These are phyloP conservation scores for Psilocybe sp. DNA, from an alignment of 768 basidiomycete species.

Conservation along the genomic window DNA sequence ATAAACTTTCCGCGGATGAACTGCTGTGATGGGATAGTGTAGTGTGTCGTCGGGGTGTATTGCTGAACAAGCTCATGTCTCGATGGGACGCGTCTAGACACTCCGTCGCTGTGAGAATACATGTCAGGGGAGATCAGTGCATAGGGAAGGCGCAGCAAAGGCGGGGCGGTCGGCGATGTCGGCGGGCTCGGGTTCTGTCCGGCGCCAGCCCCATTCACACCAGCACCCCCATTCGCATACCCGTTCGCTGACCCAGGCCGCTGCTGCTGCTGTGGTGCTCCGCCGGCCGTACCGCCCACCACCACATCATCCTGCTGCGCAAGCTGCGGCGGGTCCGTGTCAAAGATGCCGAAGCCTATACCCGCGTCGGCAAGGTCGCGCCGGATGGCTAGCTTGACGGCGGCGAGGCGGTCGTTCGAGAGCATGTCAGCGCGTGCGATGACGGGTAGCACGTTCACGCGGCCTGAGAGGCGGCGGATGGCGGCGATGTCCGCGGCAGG, in stretches of 20 bases:
- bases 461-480: conserved; percentile 74
- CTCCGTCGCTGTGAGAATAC: conserved; percentile 83
- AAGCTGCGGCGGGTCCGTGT: conserved; percentile 48
- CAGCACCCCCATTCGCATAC: conserved; percentile 46
- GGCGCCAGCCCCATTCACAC: conserved; percentile 42
- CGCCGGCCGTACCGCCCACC: conserved; percentile 22
- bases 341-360: conserved; percentile 89
- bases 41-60: conserved; percentile 60
- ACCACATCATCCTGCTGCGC: conserved; percentile 41
- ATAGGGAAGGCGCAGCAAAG: conserved; percentile 72
- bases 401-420: conserved; percentile 76
- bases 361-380: conserved; percentile 80
- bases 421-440: conserved; percentile 79
- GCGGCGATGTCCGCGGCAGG: conserved; percentile 70
- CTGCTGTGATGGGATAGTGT: conserved; percentile 36
- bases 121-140: conserved; percentile 81
- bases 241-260: conserved; percentile 54
- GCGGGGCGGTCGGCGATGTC: conserved; percentile 59
- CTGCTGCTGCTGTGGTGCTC: too few relatives aligned
- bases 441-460: conserved; percentile 87
- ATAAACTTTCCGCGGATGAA: conserved; percentile 61
- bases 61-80: conserved; percentile 73
- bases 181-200: conserved; percentile 57
- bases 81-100: conserved; percentile 50
- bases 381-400: conserved; percentile 77